phyloP scores from a whole-genome alignment of 148 eudicot genomes.

The Nepenthes gracilis region DNA sequence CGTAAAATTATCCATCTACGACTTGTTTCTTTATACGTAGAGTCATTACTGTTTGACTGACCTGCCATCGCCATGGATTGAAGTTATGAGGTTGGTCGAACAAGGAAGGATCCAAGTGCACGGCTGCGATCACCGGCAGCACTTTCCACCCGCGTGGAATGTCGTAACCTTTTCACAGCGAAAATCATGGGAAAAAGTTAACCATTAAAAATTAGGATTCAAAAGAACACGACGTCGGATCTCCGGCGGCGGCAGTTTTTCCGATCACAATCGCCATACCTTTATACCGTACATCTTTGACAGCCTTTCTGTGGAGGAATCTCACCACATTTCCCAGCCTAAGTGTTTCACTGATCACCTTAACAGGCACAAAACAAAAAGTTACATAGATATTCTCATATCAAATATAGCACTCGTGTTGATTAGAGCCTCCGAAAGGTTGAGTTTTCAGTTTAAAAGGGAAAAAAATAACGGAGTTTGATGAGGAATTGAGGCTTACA shows the following conservation, averaged over 20 bases:
- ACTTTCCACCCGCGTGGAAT: constrained; percentile 99
- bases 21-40: not conserved
- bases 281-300: constrained; percentile 72
- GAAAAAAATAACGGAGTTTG: not conserved
- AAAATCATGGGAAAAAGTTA: not conserved
- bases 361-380: not conserved
- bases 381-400: not conserved
- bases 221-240: not conserved
- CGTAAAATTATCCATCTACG: not conserved
- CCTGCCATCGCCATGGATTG: constrained; percentile 94
- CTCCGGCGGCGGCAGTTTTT: not conserved
- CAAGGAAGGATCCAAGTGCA: constrained; percentile 80
- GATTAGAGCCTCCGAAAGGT: not conserved
- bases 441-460: not conserved
- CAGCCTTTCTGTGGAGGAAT: constrained; percentile 85
- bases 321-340: constrained; percentile 94
- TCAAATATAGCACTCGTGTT: not conserved
- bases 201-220: not conserved
- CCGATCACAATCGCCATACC: constrained; percentile 22
- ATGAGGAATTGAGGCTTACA: constrained; percentile 30
- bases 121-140: constrained; percentile 89
- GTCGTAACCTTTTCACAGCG: constrained; percentile 51
- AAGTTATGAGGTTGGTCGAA: constrained; percentile 76
- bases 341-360: constrained; percentile 85
- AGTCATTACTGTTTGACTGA: not conserved